Evolutionary conservation across 202 grass and related monocot genomes (phyloP), one percentile per base, ranked within the genome.

Genomic region (Zoysia matrella): DNA sequence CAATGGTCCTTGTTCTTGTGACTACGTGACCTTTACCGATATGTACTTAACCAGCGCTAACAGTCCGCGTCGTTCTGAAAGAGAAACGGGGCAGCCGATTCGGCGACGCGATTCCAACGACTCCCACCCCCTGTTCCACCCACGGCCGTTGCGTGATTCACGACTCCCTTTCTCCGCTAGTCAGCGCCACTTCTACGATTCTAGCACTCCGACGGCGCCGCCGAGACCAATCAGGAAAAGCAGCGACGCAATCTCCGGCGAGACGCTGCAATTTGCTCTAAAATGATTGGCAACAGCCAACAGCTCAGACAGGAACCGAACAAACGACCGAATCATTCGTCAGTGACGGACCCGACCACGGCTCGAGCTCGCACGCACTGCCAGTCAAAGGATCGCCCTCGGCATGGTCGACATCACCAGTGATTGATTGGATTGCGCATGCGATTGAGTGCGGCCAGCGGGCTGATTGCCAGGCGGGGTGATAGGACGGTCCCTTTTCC

Each of bases 221-320:
- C 43, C 12, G 6, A 6, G 14, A 71, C 8, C 2, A 5, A 22
- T 22, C 22, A 2, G 56, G 56, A 8, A 71, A 45, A 53, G 83
- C 6, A 0, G 63, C 84, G 57, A 9, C 57, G 77, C 47, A 13
- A 86, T 70, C 77, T 69, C 46, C 71, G 84, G 7, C 62, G 52
- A 49, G 44, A 36, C 43, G 47, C 75, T 39, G 11, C 66, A 61
- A 49, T 52, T 8, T 3, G 7, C 52, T 46, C 63, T 62, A 69
- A 22, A 69, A 86, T 86, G 84, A 81, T 81, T 54, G 63, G 12
- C 10, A 72, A 10, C 50, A 52, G 45, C 45, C 16, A 62, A 58
- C 61, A 60, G 76, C 77, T 79, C 77, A 52, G 52, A 73, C 63
- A 52, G 41, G 50, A 81, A 81, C 72, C 47, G 9, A 47, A 52